Evolutionary conservation across 2,329 filamentous ascomycete genomes (phyloP).

Genomic region (Tympanopsis confertula): DNA sequence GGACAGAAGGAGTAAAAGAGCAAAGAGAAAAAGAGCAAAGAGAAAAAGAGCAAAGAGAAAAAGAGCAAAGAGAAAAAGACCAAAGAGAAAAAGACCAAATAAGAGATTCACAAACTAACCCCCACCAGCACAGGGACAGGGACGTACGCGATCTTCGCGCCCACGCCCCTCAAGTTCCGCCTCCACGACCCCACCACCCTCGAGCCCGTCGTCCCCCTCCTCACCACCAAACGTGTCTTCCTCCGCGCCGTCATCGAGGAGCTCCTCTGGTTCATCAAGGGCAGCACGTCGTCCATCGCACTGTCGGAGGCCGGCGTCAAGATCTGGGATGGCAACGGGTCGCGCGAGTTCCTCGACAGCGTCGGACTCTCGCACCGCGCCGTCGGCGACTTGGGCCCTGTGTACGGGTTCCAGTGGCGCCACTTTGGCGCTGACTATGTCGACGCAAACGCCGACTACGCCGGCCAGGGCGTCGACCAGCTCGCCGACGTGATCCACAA

Average conservation of each 20-base stretch:
- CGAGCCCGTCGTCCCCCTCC: slow-evolving; percentile 67
- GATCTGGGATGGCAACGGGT: slow-evolving; percentile 98
- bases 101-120: slow-evolving; percentile 4
- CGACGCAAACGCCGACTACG: slow-evolving; percentile 70
- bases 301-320: slow-evolving; percentile 74
- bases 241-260: slow-evolving; percentile 80
- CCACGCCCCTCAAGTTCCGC: slow-evolving; percentile 73
- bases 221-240: slow-evolving; percentile 96
- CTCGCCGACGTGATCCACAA: slow-evolving; percentile 82
- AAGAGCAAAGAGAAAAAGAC: no score
- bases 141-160: slow-evolving; percentile 80
- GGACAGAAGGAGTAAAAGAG: not conserved
- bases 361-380: slow-evolving; percentile 72
- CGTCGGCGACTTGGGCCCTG: slow-evolving; percentile 82
- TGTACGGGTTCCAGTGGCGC: slow-evolving; percentile 98
- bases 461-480: slow-evolving; percentile 83
- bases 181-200: slow-evolving; percentile 50
- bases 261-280: slow-evolving; percentile 89
- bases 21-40: no score
- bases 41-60: no score
- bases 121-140: slow-evolving; percentile 72
- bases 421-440: slow-evolving; percentile 91
- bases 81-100: not conserved
- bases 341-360: slow-evolving; percentile 76
- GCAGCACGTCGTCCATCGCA: slow-evolving; percentile 66